Conservation (phyloP, 306 rosid species). For the Gastrolobium villosum region DNA sequence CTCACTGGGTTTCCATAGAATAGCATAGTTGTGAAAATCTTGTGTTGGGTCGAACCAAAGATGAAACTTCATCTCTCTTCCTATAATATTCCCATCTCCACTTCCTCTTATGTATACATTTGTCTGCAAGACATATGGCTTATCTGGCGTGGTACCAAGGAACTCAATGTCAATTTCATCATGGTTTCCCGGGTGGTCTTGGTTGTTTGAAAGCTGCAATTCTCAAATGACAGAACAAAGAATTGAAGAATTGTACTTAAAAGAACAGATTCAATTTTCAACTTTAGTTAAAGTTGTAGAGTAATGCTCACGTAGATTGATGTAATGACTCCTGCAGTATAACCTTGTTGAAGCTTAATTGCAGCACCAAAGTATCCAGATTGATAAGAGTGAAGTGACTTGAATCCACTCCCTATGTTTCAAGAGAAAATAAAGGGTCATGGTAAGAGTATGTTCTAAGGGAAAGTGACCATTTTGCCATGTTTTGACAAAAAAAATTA, state of each 20-base stretch:
- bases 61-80: slow-evolving; percentile 86
- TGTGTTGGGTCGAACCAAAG: slow-evolving; percentile 98
- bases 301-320: slow-evolving; percentile 76
- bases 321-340: slow-evolving; percentile 96
- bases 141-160: slow-evolving; percentile 82
- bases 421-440: not conserved
- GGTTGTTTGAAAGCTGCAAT: slow-evolving; percentile 86
- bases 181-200: slow-evolving; percentile 85
- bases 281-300: slow-evolving; percentile 4
- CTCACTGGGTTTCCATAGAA: slow-evolving; percentile 80
- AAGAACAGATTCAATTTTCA: slow-evolving; percentile 3
- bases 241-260: not conserved
- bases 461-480: too few species aligned
- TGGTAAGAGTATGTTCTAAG: not conserved
- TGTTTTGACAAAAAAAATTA: too few species aligned
- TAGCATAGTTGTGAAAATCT: slow-evolving; percentile 86
- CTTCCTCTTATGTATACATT: slow-evolving; percentile 91
- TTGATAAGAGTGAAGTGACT: slow-evolving; percentile 69
- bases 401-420: slow-evolving; percentile 89
- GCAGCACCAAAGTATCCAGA: slow-evolving; percentile 92
- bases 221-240: not conserved
- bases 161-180: slow-evolving; percentile 96
- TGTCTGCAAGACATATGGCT: slow-evolving; percentile 93
- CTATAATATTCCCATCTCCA: slow-evolving; percentile 84
- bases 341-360: slow-evolving; percentile 85